Evolutionary conservation across 352 stramenopile genomes (phyloP), one percentile per base, ranked within the genome.

Genomic region (Pythium oligandrum): DNA sequence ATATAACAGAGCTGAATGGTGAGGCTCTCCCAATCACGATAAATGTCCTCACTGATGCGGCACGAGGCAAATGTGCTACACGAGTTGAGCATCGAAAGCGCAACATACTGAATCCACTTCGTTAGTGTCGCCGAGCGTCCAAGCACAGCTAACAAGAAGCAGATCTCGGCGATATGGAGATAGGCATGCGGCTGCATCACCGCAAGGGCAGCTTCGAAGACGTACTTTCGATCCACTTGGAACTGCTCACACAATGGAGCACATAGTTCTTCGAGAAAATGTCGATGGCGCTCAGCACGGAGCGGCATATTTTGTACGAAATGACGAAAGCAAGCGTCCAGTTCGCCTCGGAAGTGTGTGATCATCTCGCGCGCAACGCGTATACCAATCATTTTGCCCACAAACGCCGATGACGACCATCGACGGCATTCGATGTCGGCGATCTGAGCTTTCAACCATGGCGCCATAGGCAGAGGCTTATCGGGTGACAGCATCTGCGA

Each of bases 311-410:
- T 57, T n/a, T 53, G 34, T 0, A 63, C 50, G 40, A 63, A 67
- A 37, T 76, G 55, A 1, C 63, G 58, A 34, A 75, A 76, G 53
- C 67, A 76, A 36, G 71, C 56, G 51, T 86, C 71, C 40, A 90
- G 53, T 40, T 86, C 75, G 11, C 61, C 55, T n/a, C 83, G 75
- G 53, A 90, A 92, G 49, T 91, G 75, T 26, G 69, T 88, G 43
- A 94, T 94, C 81, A 94, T 90, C 55, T 92, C 80, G 3, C 82
- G 73, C 17, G 83, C 81, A 2, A 94, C 81, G 31, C 79, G 80
- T 48, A 92, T 86, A 5, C 83, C 83, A 57, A 94, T 86, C 78
- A 92, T 88, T 46, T 92, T 94, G 3, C 80, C 83, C 26, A 94
- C 83, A 70, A 94, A 92, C 4, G 81, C 81, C 30, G 80, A 94